Conservation (phyloP, 225 moss, liverwort and hornwort genomes). For the Ulota crispa region DNA sequence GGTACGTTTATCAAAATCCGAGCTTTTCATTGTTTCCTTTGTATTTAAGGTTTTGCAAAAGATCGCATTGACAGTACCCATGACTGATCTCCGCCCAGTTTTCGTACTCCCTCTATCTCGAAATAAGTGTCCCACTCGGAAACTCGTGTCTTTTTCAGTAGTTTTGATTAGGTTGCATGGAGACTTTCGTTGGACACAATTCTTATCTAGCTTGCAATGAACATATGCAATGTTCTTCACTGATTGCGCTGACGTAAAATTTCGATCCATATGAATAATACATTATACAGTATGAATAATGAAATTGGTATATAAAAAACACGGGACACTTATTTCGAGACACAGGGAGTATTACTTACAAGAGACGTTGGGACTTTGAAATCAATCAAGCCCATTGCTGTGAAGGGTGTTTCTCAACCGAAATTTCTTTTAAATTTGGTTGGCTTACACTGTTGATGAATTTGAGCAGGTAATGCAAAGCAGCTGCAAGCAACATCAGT, state of each 20-base stretch:
- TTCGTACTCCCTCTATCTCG: background rate
- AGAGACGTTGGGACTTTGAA: background rate
- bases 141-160: too few relatives aligned
- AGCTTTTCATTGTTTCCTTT: slow-evolving; percentile 6
- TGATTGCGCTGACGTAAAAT: too few relatives aligned
- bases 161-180: too few relatives aligned
- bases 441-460: background rate
- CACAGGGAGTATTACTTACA: background rate
- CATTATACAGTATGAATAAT: too few relatives aligned
- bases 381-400: background rate
- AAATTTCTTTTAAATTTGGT: background rate
- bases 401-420: background rate
- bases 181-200: too few relatives aligned
- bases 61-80: background rate
- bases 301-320: too few relatives aligned
- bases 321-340: too few relatives aligned
- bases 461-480: slow-evolving; percentile 29
- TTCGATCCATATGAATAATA: too few relatives aligned
- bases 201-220: too few relatives aligned
- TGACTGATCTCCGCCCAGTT: background rate
- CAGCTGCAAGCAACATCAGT: slow-evolving; percentile 20
- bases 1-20: slow-evolving; percentile 29
- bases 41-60: slow-evolving; percentile 5
- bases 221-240: too few relatives aligned
- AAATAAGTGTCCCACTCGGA: too few relatives aligned